Conservation (phyloP, 2,329 filamentous ascomycete genomes). For the Emmonsiellopsis sp. region DNA sequence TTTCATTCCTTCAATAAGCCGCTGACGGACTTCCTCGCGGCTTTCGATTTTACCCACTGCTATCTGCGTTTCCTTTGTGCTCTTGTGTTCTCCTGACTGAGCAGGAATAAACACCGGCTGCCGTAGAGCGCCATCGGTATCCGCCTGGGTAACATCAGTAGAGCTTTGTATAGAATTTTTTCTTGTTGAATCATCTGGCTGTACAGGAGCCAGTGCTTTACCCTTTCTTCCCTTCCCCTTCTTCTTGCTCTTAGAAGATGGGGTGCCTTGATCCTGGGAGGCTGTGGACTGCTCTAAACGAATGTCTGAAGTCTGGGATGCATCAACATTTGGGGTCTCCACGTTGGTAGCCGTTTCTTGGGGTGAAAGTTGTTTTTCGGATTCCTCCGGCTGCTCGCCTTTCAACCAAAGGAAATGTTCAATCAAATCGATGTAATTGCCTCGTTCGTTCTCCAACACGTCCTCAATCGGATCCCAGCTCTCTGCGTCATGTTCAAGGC, state of each 20-base stretch:
- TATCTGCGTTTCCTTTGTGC: conserved; percentile 12
- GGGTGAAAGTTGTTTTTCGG: neutral
- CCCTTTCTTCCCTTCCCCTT: conserved; percentile 21
- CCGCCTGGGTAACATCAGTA: neutral
- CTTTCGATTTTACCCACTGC: conserved; percentile 38
- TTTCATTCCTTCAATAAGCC: conserved; percentile 34
- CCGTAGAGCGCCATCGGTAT: neutral
- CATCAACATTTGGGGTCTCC: neutral
- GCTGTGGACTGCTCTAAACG: neutral
- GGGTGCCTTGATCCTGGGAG: neutral
- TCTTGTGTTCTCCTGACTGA: conserved; percentile 7
- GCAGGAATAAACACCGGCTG: neutral
- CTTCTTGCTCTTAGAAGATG: conserved; percentile 17
- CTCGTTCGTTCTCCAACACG: conserved; percentile 37
- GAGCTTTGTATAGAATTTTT: too few relatives aligned
- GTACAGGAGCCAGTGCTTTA: neutral
- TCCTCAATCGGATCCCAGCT: conserved; percentile 38
- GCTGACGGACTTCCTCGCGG: conserved; percentile 29
- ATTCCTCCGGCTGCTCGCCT: conserved; percentile 1
- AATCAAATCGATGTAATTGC: conserved; percentile 37
- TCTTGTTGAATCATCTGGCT: neutral
- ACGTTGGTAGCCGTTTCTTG: neutral
- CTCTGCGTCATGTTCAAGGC: conserved; percentile 29
- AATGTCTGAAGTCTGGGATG: neutral
- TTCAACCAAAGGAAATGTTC: conserved; percentile 36